Evolutionary conservation across 176 grass and related monocot species (phyloP), one percentile per base, ranked within the genome.

Genomic region (Oryza coarctata): DNA sequence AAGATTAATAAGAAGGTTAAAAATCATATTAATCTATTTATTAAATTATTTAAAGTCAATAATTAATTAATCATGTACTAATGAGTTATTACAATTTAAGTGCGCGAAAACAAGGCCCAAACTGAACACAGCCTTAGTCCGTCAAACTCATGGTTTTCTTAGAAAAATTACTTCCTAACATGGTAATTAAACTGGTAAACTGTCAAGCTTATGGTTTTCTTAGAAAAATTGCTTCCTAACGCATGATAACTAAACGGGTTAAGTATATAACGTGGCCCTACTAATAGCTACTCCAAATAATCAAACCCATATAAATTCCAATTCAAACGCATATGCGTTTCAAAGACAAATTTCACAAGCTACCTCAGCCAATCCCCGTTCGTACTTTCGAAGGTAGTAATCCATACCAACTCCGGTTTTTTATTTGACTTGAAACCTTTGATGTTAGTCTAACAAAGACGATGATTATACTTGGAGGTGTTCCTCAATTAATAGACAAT

Each of bases 311-410:
- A 13, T 23, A 60, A 60, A 10, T 70, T 71, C n/a, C 75, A 62
- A 44, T 80, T 73, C 31, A 79, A 69, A 72, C 12, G 58, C 15
- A 18, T 45, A 32, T 80, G 69, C 76, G 84, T 86, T 74, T 80
- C 84, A 74, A 86, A 61, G 7, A 27, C 8, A 67, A 1, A 12
- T 47, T 41, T 14, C n/a, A 9, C 17, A 33, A 27, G 38, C 25
- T 23, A 68, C 33, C 18, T 41, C n/a, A n/a, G n/a, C 68, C 70
- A 9, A 7, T 63, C 9, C 35, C 12, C 74, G 47, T 39, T 29
- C 32, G 38, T 86, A 33, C 76, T 26, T 65, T 43, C 6, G 39
- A 23, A 20, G 7, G 27, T 28, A 71, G 12, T 8, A 55, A 33
- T 38, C 34, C 22, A 33, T 47, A 49, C n/a, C 66, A 28, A n/a